Evolutionary conservation across 129 eudicot genomes (phyloP), one percentile per base, ranked within the genome.

Genomic region (Mikania micrantha): DNA sequence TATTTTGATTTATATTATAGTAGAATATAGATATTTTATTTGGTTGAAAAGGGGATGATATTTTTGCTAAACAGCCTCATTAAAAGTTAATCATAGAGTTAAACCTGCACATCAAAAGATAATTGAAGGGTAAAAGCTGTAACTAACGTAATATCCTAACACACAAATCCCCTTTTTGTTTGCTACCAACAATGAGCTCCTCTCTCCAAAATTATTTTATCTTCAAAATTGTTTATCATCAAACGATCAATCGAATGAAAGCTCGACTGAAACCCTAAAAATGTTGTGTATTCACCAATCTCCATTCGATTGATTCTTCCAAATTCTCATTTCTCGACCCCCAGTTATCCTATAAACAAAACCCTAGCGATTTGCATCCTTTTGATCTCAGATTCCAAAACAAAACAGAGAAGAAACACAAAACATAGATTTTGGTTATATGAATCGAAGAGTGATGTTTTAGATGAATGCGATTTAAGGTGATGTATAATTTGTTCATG

Each of bases 291-390:
- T 49, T 69, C 69, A 32, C 22, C 69, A 27, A 5, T 62, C 67
- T 12, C 60, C 31, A 49, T 52, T 58, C 39, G 62, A 62, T 77
- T 64, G 16, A 70, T 62, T 70, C 27, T 41, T 64, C 56, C 59
- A 40, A 16, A 47, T 34, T 29, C 53, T 38, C 64, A 69, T 76
- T 39, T 52, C 16, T 58, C 39, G 40, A 71, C 70, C 70, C 75
- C 70, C 64, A 67, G 11, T 20, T 36, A 9, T 54, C 67, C 72
- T 63, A 62, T 29, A 22, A 77, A 50, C 72, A 77, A 76, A 77
- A 63, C 81, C 81, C 81, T 77, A 77, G 81, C 61, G 27, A 21
- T 70, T 53, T 70, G 21, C 22, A 60, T 48, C 59, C 79, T 60
- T 27, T 34, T 9, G 72, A 52, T 74, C 52, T 25, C 20, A 74